Evolutionary conservation across 2,329 filamentous ascomycete species (phyloP).

Genomic region (Sporothrix pallida): DNA sequence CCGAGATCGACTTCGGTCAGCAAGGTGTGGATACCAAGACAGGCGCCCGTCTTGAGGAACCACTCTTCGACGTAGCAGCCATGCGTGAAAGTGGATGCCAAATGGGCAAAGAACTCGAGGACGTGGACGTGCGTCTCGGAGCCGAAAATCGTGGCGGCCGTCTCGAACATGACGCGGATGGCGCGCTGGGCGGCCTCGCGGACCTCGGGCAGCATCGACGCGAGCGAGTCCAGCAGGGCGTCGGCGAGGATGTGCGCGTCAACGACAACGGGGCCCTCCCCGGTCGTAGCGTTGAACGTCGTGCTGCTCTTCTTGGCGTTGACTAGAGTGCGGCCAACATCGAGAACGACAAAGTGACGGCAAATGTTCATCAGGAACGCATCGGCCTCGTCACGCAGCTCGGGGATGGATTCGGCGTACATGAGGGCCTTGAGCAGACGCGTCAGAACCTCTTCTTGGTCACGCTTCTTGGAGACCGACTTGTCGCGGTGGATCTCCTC

Average conservation of each 20-base stretch:
- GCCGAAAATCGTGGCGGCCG: conserved; percentile 79
- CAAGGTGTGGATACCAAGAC: conserved; percentile 85
- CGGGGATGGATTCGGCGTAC: conserved; percentile 80
- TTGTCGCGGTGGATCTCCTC: conserved; percentile 78
- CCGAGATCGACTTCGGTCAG: conserved; percentile 85
- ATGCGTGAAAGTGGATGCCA: conserved; percentile 86
- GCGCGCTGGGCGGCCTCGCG: conserved; percentile 82
- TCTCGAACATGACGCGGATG: conserved; percentile 77
- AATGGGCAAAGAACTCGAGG: conserved; percentile 81
- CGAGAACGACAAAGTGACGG: conserved; percentile 87
- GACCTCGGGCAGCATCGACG: conserved; percentile 80
- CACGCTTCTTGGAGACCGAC: conserved; percentile 84
- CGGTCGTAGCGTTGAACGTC: conserved; percentile 81
- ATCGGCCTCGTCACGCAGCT: conserved; percentile 77
- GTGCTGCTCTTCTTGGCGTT: conserved; percentile 78
- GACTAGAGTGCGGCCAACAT: conserved; percentile 83
- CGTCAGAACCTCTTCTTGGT: conserved; percentile 81
- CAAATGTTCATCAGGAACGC: conserved; percentile 80
- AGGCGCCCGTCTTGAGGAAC: conserved; percentile 96
- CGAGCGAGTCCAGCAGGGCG: conserved; percentile 85
- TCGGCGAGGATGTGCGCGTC: conserved; percentile 88
- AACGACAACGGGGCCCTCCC: conserved; percentile 85
- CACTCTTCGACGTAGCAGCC: conserved; percentile 97
- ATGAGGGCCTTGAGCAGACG: conserved; percentile 89
- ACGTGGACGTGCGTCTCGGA: conserved; percentile 72